Conservation (phyloP, 208 protist genomes). For the Leishmania mexicana region DNA sequence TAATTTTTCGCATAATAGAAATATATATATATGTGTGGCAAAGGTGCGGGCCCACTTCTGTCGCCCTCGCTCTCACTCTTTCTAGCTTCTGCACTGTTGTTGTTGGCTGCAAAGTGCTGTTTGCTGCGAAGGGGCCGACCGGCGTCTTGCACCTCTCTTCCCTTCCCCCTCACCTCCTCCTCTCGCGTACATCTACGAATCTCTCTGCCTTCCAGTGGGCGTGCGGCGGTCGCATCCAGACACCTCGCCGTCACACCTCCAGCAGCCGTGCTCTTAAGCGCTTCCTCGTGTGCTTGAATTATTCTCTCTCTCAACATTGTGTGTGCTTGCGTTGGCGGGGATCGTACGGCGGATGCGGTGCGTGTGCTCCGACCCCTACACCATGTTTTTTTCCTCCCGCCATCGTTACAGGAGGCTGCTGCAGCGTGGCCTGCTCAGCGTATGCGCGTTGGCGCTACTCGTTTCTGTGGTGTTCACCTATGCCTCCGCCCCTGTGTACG, state of each 20-base stretch:
- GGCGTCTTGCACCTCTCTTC: background rate
- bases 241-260: background rate
- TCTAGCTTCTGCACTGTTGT: too few species aligned
- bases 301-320: background rate
- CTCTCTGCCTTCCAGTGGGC: background rate
- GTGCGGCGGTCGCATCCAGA: background rate
- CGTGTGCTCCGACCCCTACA: background rate
- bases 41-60: background rate
- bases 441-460: background rate
- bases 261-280: background rate
- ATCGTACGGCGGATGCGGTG: background rate
- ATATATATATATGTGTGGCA: too few species aligned
- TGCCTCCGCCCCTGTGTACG: constrained; percentile 4
- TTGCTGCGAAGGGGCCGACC: background rate
- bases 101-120: too few species aligned
- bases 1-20: too few species aligned
- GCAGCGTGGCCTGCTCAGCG: background rate
- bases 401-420: background rate
- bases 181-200: background rate
- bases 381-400: background rate
- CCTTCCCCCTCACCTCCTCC: background rate
- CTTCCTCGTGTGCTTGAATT: background rate
- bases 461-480: background rate
- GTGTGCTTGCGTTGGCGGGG: background rate
- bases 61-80: background rate